These are phyloP conservation scores for Clitopilus passeckerianus DNA, from an alignment of 768 basidiomycete species.

Conservation along the genomic window DNA sequence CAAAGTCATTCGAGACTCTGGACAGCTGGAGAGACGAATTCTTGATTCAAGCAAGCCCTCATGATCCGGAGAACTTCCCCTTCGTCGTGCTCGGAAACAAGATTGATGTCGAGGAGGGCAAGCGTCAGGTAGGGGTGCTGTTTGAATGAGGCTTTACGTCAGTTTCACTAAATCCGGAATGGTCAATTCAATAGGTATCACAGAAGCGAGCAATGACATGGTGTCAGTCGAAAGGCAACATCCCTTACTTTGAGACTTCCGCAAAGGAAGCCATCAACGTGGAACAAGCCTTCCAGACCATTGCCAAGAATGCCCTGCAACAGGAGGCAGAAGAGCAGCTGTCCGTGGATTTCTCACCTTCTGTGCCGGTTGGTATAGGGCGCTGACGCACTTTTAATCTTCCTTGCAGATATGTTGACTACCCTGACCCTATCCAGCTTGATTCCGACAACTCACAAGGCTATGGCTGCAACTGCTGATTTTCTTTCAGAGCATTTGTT, in stretches of 20 bases:
- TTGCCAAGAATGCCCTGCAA: slow-evolving; percentile 98
- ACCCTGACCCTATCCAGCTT: slow-evolving; percentile 97
- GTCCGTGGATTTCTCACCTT: slow-evolving; percentile 38
- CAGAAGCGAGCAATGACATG: slow-evolving; percentile 99
- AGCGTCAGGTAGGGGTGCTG: slow-evolving; percentile 71
- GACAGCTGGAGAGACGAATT: slow-evolving; percentile 99
- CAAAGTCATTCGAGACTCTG: slow-evolving; percentile 97
- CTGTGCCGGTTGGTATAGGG: slow-evolving; percentile 4
- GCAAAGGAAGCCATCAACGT: slow-evolving; percentile 99
- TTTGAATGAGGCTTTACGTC: background rate
- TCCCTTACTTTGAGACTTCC: slow-evolving; percentile 99
- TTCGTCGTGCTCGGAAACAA: slow-evolving; percentile 99
- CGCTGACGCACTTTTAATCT: slow-evolving; percentile 9
- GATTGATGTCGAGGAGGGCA: slow-evolving; percentile 99
- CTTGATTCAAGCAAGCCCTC: slow-evolving; percentile 96
- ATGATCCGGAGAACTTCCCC: slow-evolving; percentile 99
- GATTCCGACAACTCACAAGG: slow-evolving; percentile 89
- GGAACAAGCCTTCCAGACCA: slow-evolving; percentile 99
- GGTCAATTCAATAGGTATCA: slow-evolving; percentile 63
- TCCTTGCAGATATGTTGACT: slow-evolving; percentile 83
- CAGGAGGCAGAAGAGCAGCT: slow-evolving; percentile 96
- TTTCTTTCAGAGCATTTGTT: background rate
- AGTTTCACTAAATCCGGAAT: slow-evolving; percentile 2
- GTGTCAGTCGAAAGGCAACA: slow-evolving; percentile 99
- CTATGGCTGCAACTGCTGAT: slow-evolving; percentile 88